phyloP scores from a whole-genome alignment of 306 rosid species.

The Ceratonia siliqua region DNA sequence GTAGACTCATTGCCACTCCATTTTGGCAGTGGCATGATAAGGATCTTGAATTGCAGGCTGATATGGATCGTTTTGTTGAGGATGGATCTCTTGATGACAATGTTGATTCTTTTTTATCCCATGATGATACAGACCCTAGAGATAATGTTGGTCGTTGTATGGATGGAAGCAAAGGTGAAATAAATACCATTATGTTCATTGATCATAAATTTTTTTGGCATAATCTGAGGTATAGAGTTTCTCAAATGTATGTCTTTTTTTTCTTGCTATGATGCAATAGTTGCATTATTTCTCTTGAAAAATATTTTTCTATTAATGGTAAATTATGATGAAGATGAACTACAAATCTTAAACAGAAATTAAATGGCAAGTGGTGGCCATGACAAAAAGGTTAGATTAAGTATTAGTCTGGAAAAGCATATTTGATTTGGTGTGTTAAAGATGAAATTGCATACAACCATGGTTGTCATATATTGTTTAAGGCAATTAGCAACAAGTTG shows the following conservation, averaged over 20 bases:
- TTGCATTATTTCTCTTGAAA: not conserved
- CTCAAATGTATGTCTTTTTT: slow-evolving; percentile 21
- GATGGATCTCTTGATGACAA: slow-evolving; percentile 96
- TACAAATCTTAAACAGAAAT: not conserved
- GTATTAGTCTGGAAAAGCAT: slow-evolving; percentile 11
- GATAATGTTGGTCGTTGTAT: slow-evolving; percentile 90
- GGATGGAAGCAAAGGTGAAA: slow-evolving; percentile 97
- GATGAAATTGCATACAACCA: too few species aligned
- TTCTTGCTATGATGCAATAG: slow-evolving; percentile 7
- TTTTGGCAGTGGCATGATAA: slow-evolving; percentile 99
- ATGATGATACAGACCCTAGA: slow-evolving; percentile 92
- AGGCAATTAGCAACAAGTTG: too few species aligned
- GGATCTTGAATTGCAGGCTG: slow-evolving; percentile 99
- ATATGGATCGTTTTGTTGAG: slow-evolving; percentile 94
- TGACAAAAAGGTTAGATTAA: slow-evolving; percentile 78
- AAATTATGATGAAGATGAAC: slow-evolving; percentile 13
- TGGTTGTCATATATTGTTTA: too few species aligned
- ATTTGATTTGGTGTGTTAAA: not conserved
- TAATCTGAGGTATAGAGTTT: slow-evolving; percentile 34
- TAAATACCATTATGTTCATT: slow-evolving; percentile 38
- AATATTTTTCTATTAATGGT: slow-evolving; percentile 5
- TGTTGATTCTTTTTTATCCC: slow-evolving; percentile 97
- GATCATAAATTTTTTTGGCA: slow-evolving; percentile 31
- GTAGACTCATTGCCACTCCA: slow-evolving; percentile 82
- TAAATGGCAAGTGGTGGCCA: slow-evolving; percentile 75